Base-by-base conservation (phyloP, 371 early-diverging fungal species). In the Lichtheimia ramosa region DNA sequence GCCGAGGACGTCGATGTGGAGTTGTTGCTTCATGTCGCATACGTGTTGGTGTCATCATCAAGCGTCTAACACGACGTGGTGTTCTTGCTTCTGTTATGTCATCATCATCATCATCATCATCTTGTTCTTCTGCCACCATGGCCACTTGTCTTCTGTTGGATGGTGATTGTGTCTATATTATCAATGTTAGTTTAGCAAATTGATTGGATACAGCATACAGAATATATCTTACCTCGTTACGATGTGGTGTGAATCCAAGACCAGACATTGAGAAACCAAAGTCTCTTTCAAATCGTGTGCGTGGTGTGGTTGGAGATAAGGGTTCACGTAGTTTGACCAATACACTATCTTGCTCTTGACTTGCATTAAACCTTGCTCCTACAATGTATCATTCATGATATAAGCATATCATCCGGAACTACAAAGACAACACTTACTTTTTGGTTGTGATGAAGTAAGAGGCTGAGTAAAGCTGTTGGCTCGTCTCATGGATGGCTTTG, bases 41-140 rank as follows among this genome's bases (percentile, higher is more conserved):
- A 21, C 24, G 39, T 16, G 56, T 10, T n/a, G 56, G 56, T 23
- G 56, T 55, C 56, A 55, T 55, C 56, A 55, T 55, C 12, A 55
- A 15, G 21, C 41, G 20, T 25, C 25, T 5, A 6, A 55, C 56
- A 8, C 56, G 41, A 6, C 56, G 41, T 24, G 56, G 56, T 43
- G 56, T 55, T 14, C 56, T 16, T 43, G 43, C 43, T 10, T 13
- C 41, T 13, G 12, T 43, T 8, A 53, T 24, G 1, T 21, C 56
- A n/a, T 42, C 56, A 3, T 43, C 56, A 16, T 21, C 23, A n/a
- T 42, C 56, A 3, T 43, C 56, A 16, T 21, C 23, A 10, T 43
- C 43, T 7, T 12, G 12, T 6, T 55, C 56, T 5, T 34, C 54
- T 16, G 43, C 18, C 6, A 5, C 18, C n/a, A 18, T n/a, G 46